A percentile compares a stretch with the other conserved stretches of the same genome.
Conservation (phyloP, 1,284 basidiomycete species). For the Chiua sp. region DNA sequence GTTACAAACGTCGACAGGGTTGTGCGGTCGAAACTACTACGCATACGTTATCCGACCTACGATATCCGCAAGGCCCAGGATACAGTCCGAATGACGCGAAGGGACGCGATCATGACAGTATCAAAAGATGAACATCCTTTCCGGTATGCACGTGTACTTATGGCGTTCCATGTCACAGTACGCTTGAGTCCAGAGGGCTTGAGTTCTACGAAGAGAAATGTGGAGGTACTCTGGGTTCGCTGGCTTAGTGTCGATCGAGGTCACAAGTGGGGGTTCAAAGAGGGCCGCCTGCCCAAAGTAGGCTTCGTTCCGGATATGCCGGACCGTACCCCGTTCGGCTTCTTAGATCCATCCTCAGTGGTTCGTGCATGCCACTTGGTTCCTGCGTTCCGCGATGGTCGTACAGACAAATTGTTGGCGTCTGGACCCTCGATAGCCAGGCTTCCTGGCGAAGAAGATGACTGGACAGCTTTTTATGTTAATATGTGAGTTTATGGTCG, state of each 20-base stretch:
- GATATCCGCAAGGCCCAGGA: constrained; percentile 40
- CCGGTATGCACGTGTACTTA: constrained; percentile 18
- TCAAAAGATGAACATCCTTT: constrained; percentile 31
- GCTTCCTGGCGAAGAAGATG: not conserved
- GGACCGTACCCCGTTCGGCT: not conserved
- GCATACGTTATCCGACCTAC: not conserved
- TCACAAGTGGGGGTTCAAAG: constrained; percentile 3
- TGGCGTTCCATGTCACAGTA: not conserved
- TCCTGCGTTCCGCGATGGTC: not conserved
- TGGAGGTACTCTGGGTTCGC: constrained; percentile 15
- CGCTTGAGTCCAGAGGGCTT: not conserved
- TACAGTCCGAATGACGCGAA: constrained; percentile 35
- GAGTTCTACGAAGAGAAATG: not conserved
- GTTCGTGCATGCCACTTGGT: not conserved
- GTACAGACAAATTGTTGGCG: not conserved
- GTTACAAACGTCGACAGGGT: not conserved
- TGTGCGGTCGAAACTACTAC: not conserved
- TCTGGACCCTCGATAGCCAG: not conserved
- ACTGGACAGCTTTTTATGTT: constrained; percentile 2
- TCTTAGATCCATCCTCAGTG: constrained; percentile 2
- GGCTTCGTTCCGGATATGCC: not conserved
- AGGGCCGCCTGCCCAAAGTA: not conserved
- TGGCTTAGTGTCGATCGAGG: constrained; percentile 10
- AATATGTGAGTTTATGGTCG: constrained; percentile 2
- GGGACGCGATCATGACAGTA: constrained; percentile 37